These are phyloP conservation scores for Talinum fruticosum DNA, from an alignment of 148 eudicot genomes.

Conservation along the genomic window DNA sequence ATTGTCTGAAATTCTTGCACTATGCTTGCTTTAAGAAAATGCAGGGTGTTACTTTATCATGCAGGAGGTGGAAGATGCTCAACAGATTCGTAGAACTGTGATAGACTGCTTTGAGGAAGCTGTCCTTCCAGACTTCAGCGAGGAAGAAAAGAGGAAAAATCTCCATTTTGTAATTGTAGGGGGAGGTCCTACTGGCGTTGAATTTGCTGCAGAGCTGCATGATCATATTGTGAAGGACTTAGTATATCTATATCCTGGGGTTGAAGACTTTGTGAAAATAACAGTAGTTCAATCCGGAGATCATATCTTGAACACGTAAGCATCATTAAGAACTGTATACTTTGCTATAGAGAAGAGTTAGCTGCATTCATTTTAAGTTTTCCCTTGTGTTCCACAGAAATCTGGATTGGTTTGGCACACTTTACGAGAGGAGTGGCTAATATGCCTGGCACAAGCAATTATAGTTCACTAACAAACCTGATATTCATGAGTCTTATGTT, in stretches of 20 bases:
- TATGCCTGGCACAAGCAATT: background rate
- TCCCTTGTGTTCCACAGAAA: background rate
- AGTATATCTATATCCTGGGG: constrained; percentile 50
- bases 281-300: constrained; percentile 71
- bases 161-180: constrained; percentile 64
- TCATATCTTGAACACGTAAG: constrained; percentile 79
- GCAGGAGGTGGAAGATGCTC: constrained; percentile 87
- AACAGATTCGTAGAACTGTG: constrained; percentile 55
- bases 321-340: background rate
- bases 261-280: constrained; percentile 53
- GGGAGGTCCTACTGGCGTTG: constrained; percentile 42
- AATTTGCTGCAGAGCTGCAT: constrained; percentile 80
- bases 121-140: constrained; percentile 32
- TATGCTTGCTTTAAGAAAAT: constrained; percentile 10
- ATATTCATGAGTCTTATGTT: background rate
- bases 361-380: background rate
- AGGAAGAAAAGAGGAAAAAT: constrained; percentile 55
- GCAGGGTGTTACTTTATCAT: constrained; percentile 17
- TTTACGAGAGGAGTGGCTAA: background rate
- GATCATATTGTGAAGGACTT: constrained; percentile 62
- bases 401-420: background rate
- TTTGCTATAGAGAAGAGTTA: background rate
- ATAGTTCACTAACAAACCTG: no score
- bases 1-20: background rate
- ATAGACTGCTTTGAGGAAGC: constrained; percentile 77